These are phyloP conservation scores for Lodderomyces orthopsilosis DNA, from an alignment of 1,139 yeast genomes.

Conservation along the genomic window DNA sequence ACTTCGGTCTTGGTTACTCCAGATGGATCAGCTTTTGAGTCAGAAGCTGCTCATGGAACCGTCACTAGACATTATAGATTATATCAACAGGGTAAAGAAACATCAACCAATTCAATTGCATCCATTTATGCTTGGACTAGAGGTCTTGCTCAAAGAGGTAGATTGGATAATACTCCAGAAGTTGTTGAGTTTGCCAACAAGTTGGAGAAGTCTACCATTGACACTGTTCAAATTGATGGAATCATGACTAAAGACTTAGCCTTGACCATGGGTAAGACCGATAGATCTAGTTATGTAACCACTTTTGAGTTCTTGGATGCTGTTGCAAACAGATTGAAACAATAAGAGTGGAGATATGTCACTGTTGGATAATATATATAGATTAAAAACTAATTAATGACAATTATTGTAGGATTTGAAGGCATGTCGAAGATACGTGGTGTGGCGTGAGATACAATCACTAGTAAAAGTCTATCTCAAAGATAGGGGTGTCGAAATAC, in stretches of 20 bases:
- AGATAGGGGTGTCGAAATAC: too few relatives aligned
- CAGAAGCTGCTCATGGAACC: constrained; percentile 87
- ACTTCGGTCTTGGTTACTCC: constrained; percentile 84
- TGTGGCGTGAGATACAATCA: too few relatives aligned
- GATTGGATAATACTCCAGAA: constrained; percentile 66
- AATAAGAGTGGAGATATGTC: background rate
- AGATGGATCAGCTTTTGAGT: constrained; percentile 78
- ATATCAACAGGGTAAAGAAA: constrained; percentile 80
- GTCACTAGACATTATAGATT: constrained; percentile 85
- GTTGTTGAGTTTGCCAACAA: constrained; percentile 65
- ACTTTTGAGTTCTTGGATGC: constrained; percentile 75
- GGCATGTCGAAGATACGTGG: too few relatives aligned
- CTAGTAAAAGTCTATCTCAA: too few relatives aligned
- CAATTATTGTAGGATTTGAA: background rate
- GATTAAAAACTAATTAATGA: background rate
- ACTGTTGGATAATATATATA: background rate
- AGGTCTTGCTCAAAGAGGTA: constrained; percentile 80
- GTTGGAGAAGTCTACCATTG: constrained; percentile 66
- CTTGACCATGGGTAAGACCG: constrained; percentile 65
- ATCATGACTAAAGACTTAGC: constrained; percentile 85
- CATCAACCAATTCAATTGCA: constrained; percentile 82
- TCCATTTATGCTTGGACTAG: constrained; percentile 87
- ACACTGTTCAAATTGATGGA: constrained; percentile 70
- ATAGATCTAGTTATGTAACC: constrained; percentile 65
- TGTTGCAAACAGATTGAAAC: constrained; percentile 52